Evolutionary conservation across 2,329 filamentous ascomycete species (phyloP).

Genomic region (Pyrenophora seminiperda): DNA sequence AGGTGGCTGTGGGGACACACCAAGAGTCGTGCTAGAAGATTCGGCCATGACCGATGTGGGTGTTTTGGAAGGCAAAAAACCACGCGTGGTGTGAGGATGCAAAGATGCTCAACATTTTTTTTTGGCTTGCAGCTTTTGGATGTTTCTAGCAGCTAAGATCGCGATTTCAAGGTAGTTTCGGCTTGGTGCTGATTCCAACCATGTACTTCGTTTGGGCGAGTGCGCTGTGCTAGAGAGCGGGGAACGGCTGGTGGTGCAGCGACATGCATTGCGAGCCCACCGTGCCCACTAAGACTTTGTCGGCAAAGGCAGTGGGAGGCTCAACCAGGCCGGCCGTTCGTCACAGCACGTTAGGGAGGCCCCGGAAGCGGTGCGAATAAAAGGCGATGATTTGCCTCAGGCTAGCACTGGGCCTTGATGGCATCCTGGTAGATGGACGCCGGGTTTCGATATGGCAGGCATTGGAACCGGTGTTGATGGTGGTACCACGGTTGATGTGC

Average conservation of each 20-base stretch:
- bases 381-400: slow-evolving; percentile 3
- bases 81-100: slow-evolving; percentile 1
- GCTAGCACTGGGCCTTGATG: slow-evolving; percentile 4
- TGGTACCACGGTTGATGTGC: neutral
- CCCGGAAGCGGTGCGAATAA: slow-evolving; percentile 1
- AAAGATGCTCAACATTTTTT: slow-evolving; percentile 17
- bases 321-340: slow-evolving; percentile 2
- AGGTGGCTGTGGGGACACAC: slow-evolving; percentile 22
- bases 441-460: slow-evolving; percentile 5
- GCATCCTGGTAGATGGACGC: slow-evolving; percentile 9
- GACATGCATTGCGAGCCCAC: slow-evolving; percentile 14
- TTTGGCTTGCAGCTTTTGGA: slow-evolving; percentile 3
- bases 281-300: slow-evolving; percentile 6
- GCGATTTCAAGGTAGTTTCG: slow-evolving; percentile 6
- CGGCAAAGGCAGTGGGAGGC: neutral
- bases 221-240: slow-evolving; percentile 15
- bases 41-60: slow-evolving; percentile 13
- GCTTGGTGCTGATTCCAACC: slow-evolving; percentile 17
- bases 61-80: slow-evolving; percentile 3
- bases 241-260: slow-evolving; percentile 19
- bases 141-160: slow-evolving; percentile 9
- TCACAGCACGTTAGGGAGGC: slow-evolving; percentile 6
- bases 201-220: slow-evolving; percentile 5
- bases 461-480: slow-evolving; percentile 6
- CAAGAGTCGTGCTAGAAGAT: slow-evolving; percentile 3